A percentile compares a stretch with the other conserved stretches of the same genome.
Conservation (phyloP, 75 land plant species). For the Picea sitchensis region DNA sequence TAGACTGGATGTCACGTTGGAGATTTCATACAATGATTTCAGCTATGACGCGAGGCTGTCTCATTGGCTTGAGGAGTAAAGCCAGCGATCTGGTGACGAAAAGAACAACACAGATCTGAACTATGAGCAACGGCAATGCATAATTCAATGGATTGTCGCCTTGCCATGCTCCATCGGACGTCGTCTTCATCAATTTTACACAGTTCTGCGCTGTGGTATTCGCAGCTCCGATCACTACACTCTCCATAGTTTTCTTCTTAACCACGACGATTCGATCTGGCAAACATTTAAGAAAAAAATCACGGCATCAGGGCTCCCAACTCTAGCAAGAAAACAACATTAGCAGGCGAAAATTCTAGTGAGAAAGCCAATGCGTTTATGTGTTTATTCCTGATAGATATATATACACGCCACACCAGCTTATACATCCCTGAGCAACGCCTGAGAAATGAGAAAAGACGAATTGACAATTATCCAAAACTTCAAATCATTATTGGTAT, state of each 20-base stretch:
- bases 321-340: too few species aligned
- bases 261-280: not conserved
- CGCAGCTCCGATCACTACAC: not conserved
- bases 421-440: too few species aligned
- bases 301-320: too few species aligned
- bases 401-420: too few species aligned
- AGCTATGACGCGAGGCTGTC: constrained; percentile 38
- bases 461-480: too few species aligned
- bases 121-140: constrained; percentile 48
- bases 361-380: too few species aligned
- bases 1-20: constrained; percentile 34
- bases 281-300: too few species aligned
- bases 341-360: too few species aligned
- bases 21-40: too few species aligned
- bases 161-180: constrained; percentile 43
- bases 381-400: too few species aligned
- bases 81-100: constrained; percentile 30
- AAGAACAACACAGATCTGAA: constrained; percentile 47
- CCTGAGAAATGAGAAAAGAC: too few species aligned
- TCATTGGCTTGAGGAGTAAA: constrained; percentile 56
- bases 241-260: not conserved
- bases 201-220: not conserved
- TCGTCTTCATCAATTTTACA: constrained; percentile 14
- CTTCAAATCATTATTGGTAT: too few species aligned
- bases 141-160: constrained; percentile 53